A percentile compares a stretch with the other conserved stretches of the same genome.
Conservation (phyloP, 352 stramenopile species). For the Globisporangium apiculatum region DNA sequence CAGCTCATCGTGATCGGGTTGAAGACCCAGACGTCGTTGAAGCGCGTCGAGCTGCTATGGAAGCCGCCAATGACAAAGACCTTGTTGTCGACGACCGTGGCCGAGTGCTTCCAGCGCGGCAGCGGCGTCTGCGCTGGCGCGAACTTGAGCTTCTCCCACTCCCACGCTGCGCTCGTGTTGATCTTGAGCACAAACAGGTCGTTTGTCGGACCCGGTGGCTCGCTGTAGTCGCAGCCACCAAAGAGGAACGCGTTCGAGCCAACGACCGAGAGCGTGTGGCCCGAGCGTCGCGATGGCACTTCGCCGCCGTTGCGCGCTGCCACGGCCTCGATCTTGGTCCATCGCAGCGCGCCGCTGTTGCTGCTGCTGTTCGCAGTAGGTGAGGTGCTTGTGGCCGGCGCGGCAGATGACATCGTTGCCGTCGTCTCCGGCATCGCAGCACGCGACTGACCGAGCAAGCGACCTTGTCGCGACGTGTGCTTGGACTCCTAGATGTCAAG, state of each 20-base stretch:
- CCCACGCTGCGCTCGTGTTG: conserved; percentile 48
- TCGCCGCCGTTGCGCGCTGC: conserved; percentile 77
- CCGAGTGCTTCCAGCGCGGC: conserved; percentile 89
- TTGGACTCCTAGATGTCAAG: not conserved
- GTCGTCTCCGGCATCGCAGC: not conserved
- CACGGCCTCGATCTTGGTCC: conserved; percentile 44
- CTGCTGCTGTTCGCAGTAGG: not conserved
- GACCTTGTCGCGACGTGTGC: not conserved
- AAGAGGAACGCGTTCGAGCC: conserved; percentile 90
- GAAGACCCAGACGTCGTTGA: conserved; percentile 97
- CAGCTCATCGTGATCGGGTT: conserved; percentile 92
- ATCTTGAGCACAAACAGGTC: conserved; percentile 93
- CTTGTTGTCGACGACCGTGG: conserved; percentile 80
- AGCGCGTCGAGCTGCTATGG: conserved; percentile 74
- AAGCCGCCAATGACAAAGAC: conserved; percentile 95
- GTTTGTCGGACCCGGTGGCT: conserved; percentile 88
- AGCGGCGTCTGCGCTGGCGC: conserved; percentile 22
- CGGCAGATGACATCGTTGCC: not conserved
- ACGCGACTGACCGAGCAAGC: not conserved
- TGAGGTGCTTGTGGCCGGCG: not conserved
- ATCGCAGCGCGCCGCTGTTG: conserved; percentile 28
- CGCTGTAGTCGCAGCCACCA: conserved; percentile 85
- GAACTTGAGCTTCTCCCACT: conserved; percentile 66
- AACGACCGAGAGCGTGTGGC: conserved; percentile 90
- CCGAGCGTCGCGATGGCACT: conserved; percentile 83